phyloP scores from a whole-genome alignment of 805 yeast species.

The Candida boleticola region DNA sequence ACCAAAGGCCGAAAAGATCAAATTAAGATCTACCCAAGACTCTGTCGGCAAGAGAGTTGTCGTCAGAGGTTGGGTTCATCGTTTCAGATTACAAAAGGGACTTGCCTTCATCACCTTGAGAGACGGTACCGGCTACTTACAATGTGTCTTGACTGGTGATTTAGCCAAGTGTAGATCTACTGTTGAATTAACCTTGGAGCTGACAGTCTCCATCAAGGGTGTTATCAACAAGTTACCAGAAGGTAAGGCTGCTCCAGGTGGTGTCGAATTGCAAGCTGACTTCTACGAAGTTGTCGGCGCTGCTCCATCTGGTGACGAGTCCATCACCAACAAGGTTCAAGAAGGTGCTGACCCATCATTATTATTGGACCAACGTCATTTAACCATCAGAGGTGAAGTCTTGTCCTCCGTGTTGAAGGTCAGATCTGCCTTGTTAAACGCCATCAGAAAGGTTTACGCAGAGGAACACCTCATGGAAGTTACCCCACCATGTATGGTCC shows the following conservation, averaged over 20 bases:
- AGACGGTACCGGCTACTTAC: slow-evolving; percentile 92
- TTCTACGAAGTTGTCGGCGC: slow-evolving; percentile 85
- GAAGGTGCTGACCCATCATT: slow-evolving; percentile 93
- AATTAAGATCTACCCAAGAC: slow-evolving; percentile 55
- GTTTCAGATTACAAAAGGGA: slow-evolving; percentile 90
- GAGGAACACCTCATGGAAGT: slow-evolving; percentile 84
- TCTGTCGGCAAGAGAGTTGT: slow-evolving; percentile 67
- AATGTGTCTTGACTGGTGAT: slow-evolving; percentile 85
- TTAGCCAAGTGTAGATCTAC: slow-evolving; percentile 89
- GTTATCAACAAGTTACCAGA: slow-evolving; percentile 81
- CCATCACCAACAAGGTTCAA: slow-evolving; percentile 90
- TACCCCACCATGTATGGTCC: slow-evolving; percentile 99
- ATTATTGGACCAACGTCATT: slow-evolving; percentile 91
- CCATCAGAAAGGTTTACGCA: slow-evolving; percentile 72
- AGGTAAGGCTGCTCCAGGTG: slow-evolving; percentile 97
- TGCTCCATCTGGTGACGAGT: slow-evolving; percentile 95
- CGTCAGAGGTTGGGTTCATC: slow-evolving; percentile 94
- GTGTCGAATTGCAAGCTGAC: slow-evolving; percentile 89
- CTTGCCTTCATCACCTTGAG: slow-evolving; percentile 86
- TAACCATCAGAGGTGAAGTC: slow-evolving; percentile 95
- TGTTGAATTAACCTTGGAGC: slow-evolving; percentile 79
- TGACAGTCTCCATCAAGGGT: slow-evolving; percentile 81
- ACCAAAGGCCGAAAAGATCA: slow-evolving; percentile 66
- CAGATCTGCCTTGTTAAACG: slow-evolving; percentile 72
- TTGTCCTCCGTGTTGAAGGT: slow-evolving; percentile 91